Conservation (phyloP, 768 basidiomycete genomes). For the Phanerochaete sordida region DNA sequence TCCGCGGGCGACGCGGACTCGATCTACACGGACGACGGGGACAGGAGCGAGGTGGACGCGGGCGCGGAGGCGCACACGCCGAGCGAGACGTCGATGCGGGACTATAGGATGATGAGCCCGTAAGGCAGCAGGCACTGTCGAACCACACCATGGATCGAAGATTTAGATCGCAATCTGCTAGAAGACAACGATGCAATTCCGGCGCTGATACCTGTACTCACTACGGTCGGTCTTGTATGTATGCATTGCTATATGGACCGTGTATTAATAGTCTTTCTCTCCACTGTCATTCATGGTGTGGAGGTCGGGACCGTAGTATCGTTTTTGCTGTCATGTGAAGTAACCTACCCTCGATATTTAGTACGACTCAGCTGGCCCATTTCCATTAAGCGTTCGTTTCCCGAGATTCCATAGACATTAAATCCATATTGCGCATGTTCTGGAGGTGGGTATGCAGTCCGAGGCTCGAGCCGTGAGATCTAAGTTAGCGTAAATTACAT, state of each 20-base stretch:
- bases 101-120: constrained; percentile 16
- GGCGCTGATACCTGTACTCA: constrained; percentile 11
- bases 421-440: not conserved
- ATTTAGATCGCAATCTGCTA: constrained; percentile 8
- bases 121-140: constrained; percentile 14
- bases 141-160: not conserved
- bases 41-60: constrained; percentile 25
- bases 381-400: not conserved
- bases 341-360: constrained; percentile 4
- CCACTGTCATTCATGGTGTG: not conserved
- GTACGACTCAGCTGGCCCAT: not conserved
- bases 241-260: constrained; percentile 7
- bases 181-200: constrained; percentile 4
- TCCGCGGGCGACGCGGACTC: constrained; percentile 30
- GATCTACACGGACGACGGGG: constrained; percentile 28
- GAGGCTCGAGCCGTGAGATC: not conserved
- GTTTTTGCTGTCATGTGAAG: constrained; percentile 2
- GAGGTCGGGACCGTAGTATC: constrained; percentile 1
- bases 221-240: constrained; percentile 11
- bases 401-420: not conserved
- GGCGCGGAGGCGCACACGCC: constrained; percentile 6
- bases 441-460: not conserved
- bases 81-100: constrained; percentile 3
- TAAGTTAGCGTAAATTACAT: not conserved
- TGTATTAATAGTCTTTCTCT: constrained; percentile 9